A percentile compares a stretch with the other conserved stretches of the same genome.
Evolutionary conservation across 768 basidiomycete species (phyloP).

Genomic region (Russula virescens): DNA sequence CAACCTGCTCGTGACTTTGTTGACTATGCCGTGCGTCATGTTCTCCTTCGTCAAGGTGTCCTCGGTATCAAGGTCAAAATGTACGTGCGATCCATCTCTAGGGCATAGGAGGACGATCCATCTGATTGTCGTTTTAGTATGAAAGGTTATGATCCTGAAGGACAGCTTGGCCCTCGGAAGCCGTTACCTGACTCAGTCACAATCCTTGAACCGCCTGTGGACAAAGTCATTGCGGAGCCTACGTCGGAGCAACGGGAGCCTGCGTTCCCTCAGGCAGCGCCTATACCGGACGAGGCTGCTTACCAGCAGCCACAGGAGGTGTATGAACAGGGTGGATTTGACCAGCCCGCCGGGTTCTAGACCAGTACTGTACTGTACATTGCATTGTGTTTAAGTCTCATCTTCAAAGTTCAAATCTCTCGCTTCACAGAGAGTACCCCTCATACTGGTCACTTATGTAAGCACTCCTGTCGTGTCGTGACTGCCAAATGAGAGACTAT

Average conservation of each 20-base stretch:
- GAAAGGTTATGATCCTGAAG: slow-evolving; percentile 94
- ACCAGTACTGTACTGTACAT: slow-evolving; percentile 1
- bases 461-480: too few relatives aligned
- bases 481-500: too few relatives aligned
- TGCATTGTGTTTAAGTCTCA: slow-evolving; percentile 10
- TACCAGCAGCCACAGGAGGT: slow-evolving; percentile 36
- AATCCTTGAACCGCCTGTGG: slow-evolving; percentile 82
- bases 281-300: slow-evolving; percentile 42
- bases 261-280: slow-evolving; percentile 42
- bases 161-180: slow-evolving; percentile 80
- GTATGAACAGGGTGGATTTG: slow-evolving; percentile 28
- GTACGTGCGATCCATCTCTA: slow-evolving; percentile 41
- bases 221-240: slow-evolving; percentile 86
- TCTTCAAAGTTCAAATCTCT: not conserved
- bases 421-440: too few relatives aligned
- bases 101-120: not conserved
- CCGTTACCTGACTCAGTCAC: slow-evolving; percentile 93
- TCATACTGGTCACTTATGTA: too few relatives aligned
- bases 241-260: slow-evolving; percentile 84
- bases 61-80: slow-evolving; percentile 99
- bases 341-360: slow-evolving; percentile 36
- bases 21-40: slow-evolving; percentile 96
- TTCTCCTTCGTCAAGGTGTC: slow-evolving; percentile 96
- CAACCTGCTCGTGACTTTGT: slow-evolving; percentile 96
- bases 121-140: slow-evolving; percentile 52